Conservation (phyloP, 495 filamentous ascomycete species). For the Lepidopterella palustris region DNA sequence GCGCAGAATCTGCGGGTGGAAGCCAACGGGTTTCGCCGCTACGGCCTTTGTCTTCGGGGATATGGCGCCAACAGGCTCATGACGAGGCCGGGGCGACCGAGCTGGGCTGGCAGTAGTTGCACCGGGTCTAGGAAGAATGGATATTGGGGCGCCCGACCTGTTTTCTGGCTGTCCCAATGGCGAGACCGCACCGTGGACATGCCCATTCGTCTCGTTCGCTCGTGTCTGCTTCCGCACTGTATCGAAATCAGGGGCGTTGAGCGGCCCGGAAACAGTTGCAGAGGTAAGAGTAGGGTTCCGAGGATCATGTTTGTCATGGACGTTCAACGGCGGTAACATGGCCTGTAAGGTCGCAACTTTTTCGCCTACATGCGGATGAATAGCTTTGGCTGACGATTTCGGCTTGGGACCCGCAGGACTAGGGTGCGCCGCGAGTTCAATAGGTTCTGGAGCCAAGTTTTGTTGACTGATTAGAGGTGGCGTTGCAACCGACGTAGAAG, state of each 20-base stretch:
- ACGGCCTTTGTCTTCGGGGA: background rate
- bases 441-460: slow-evolving; percentile 4
- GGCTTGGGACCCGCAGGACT: slow-evolving; percentile 12
- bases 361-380: background rate
- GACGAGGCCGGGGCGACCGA: background rate
- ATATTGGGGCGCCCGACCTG: background rate
- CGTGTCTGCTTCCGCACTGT: slow-evolving; percentile 32
- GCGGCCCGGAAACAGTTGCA: slow-evolving; percentile 48
- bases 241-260: slow-evolving; percentile 47
- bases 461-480: slow-evolving; percentile 7
- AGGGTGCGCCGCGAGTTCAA: slow-evolving; percentile 24
- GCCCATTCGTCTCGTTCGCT: slow-evolving; percentile 13
- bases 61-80: too few species aligned
- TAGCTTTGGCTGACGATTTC: background rate
- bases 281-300: slow-evolving; percentile 28
- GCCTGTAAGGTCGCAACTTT: background rate
- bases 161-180: background rate
- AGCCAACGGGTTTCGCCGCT: background rate
- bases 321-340: slow-evolving; percentile 1
- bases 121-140: background rate
- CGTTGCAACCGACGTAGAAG: slow-evolving; percentile 14
- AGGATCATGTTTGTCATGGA: slow-evolving; percentile 2
- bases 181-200: background rate
- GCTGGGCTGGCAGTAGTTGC: background rate
- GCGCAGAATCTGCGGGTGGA: slow-evolving; percentile 31